phyloP scores from a whole-genome alignment of 2,329 filamentous ascomycete species.

The Fusarium compactum region DNA sequence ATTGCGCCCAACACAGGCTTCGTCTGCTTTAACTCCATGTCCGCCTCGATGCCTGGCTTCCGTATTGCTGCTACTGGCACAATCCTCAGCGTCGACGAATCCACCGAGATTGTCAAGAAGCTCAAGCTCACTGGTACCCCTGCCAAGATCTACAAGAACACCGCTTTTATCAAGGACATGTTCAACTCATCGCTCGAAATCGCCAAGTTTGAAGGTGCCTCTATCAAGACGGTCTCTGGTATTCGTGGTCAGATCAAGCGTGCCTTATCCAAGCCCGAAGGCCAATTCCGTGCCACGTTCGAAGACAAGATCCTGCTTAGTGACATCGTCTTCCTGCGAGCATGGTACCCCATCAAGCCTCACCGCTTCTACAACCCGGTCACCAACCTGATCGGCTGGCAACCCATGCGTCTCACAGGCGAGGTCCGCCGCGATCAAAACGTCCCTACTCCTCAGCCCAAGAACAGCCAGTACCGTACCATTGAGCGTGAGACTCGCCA shows the following conservation, averaged over 20 bases:
- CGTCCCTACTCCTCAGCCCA: constrained; percentile 80
- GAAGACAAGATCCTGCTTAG: constrained; percentile 98
- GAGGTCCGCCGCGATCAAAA: constrained; percentile 84
- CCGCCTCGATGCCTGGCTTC: constrained; percentile 87
- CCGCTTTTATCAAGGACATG: constrained; percentile 98
- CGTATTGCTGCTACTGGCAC: constrained; percentile 94
- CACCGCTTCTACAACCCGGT: constrained; percentile 98
- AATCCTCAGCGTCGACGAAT: constrained; percentile 93
- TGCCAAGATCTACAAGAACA: constrained; percentile 99
- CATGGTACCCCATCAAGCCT: constrained; percentile 96
- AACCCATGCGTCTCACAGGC: constrained; percentile 92
- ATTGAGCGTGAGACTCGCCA: constrained; percentile 75
- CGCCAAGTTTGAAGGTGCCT: constrained; percentile 96
- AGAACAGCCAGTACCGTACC: constrained; percentile 86
- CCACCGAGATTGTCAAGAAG: constrained; percentile 98
- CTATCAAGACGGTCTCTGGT: constrained; percentile 95
- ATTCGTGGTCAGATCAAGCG: constrained; percentile 97
- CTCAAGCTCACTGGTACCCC: constrained; percentile 93
- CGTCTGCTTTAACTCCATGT: constrained; percentile 91
- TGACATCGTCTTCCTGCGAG: constrained; percentile 95
- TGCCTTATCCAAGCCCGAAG: constrained; percentile 91
- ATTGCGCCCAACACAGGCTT: constrained; percentile 97
- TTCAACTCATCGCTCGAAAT: constrained; percentile 94
- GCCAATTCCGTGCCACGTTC: constrained; percentile 95
- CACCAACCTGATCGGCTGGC: constrained; percentile 93